These are phyloP conservation scores for Candida ascalaphidarum DNA, from an alignment of 805 yeast genomes.

Conservation along the genomic window DNA sequence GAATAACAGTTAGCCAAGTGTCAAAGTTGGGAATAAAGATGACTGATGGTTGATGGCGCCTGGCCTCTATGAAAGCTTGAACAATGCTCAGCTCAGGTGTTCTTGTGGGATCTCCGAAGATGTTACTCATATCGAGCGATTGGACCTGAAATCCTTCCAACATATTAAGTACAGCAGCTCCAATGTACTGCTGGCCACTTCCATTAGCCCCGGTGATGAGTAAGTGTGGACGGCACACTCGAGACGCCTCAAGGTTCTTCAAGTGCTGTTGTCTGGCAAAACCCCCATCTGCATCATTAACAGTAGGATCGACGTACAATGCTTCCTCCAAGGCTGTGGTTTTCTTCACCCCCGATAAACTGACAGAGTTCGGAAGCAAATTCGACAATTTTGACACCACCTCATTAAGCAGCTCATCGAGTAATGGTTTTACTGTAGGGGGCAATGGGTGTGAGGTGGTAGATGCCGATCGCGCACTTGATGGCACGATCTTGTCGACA, in stretches of 20 bases:
- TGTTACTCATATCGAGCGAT: slow-evolving; percentile 67
- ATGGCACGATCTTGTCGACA: slow-evolving; percentile 79
- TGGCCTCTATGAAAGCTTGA: slow-evolving; percentile 79
- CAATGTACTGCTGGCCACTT: slow-evolving; percentile 79
- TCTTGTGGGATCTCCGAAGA: slow-evolving; percentile 70
- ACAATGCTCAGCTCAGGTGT: slow-evolving; percentile 80
- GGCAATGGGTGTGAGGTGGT: slow-evolving; percentile 75
- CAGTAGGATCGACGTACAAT: slow-evolving; percentile 49
- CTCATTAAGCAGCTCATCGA: slow-evolving; percentile 40
- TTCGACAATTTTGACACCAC: slow-evolving; percentile 42
- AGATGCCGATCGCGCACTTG: slow-evolving; percentile 80
- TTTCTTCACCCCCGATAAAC: slow-evolving; percentile 31
- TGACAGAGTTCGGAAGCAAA: slow-evolving; percentile 47
- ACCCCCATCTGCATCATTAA: slow-evolving; percentile 52
- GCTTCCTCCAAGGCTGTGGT: slow-evolving; percentile 62
- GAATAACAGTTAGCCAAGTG: slow-evolving; percentile 61
- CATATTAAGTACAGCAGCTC: slow-evolving; percentile 71
- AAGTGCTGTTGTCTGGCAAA: slow-evolving; percentile 61
- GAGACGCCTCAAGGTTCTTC: slow-evolving; percentile 39
- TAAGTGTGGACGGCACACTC: slow-evolving; percentile 78
- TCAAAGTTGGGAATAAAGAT: slow-evolving; percentile 77
- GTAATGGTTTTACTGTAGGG: slow-evolving; percentile 53
- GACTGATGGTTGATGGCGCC: slow-evolving; percentile 83
- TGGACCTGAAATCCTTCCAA: slow-evolving; percentile 90
- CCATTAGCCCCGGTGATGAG: slow-evolving; percentile 69